phyloP scores from a whole-genome alignment of 179 eudicot genomes.

The Drosera spatulata region DNA sequence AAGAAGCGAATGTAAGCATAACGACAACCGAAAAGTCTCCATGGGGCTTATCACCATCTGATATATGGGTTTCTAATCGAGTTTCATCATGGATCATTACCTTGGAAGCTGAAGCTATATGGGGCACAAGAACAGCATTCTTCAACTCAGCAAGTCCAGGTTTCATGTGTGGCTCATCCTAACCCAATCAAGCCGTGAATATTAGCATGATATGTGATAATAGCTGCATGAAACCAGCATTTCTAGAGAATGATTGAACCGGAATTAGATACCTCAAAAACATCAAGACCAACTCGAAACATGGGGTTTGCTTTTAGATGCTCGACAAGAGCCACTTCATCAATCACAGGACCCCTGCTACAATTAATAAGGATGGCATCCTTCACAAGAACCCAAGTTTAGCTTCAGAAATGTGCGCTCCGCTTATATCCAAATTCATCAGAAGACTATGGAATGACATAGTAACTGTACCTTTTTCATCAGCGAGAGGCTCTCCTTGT shows the following conservation, averaged over 20 bases:
- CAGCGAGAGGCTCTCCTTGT: slow-evolving; percentile 78
- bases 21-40: not conserved
- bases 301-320: slow-evolving; percentile 85
- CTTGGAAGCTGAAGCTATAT: slow-evolving; percentile 97
- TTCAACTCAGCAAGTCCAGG: slow-evolving; percentile 96
- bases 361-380: slow-evolving; percentile 94
- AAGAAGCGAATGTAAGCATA: slow-evolving; percentile 3
- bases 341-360: slow-evolving; percentile 92
- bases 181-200: slow-evolving; percentile 1
- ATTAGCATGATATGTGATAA: too few species aligned
- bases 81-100: slow-evolving; percentile 15
- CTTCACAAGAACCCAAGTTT: slow-evolving; percentile 12
- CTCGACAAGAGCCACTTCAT: slow-evolving; percentile 92
- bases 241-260: too few species aligned
- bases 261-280: slow-evolving; percentile 59
- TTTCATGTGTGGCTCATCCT: slow-evolving; percentile 98
- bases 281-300: slow-evolving; percentile 99
- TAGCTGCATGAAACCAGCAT: too few species aligned
- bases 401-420: too few species aligned
- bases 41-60: too few species aligned
- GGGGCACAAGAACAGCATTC: slow-evolving; percentile 94
- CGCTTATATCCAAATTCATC: too few species aligned
- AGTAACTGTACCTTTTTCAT: slow-evolving; percentile 66
- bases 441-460: too few species aligned
- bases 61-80: not conserved